Evolutionary conservation across 305 asterid genomes (phyloP).

Genomic region (Fraxinus sp.): DNA sequence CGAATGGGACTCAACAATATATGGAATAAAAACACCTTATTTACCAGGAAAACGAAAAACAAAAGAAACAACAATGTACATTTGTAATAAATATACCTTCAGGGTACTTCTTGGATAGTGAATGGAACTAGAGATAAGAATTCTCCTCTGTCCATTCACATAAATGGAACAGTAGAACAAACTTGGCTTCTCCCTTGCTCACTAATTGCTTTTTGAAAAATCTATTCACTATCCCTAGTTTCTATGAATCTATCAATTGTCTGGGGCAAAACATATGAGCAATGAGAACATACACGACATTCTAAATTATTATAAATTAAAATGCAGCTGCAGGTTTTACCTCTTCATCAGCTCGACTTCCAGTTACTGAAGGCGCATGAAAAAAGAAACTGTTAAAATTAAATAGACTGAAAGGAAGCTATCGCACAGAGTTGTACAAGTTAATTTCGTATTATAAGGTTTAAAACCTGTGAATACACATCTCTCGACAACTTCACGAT

Average conservation of each 20-base stretch:
- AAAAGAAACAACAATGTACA: slow-evolving; percentile 9
- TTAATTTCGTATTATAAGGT: slow-evolving; percentile 16
- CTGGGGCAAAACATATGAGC: slow-evolving; percentile 40
- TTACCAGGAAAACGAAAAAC: neutral
- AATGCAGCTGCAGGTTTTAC: slow-evolving; percentile 33
- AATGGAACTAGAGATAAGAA: slow-evolving; percentile 92
- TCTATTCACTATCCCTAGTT: slow-evolving; percentile 93
- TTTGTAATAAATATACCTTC: slow-evolving; percentile 48
- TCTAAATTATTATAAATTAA: slow-evolving; percentile 20
- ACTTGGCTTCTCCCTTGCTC: slow-evolving; percentile 97
- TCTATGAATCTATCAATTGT: slow-evolving; percentile 81
- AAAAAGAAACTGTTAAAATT: slow-evolving; percentile 27
- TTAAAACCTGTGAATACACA: slow-evolving; percentile 87
- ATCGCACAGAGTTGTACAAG: slow-evolving; percentile 21
- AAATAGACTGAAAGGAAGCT: slow-evolving; percentile 18
- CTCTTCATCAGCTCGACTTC: slow-evolving; percentile 92
- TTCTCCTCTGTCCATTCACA: slow-evolving; percentile 77
- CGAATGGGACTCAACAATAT: neutral
- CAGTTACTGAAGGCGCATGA: slow-evolving; percentile 65
- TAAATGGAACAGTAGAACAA: slow-evolving; percentile 39
- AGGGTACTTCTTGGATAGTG: slow-evolving; percentile 98
- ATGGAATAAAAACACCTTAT: neutral
- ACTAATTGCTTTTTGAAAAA: slow-evolving; percentile 83
- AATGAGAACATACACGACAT: slow-evolving; percentile 13
- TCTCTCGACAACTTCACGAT: slow-evolving; percentile 97